Evolutionary conservation across 1,284 basidiomycete genomes (phyloP).

Genomic region (Dichomitus squalens): DNA sequence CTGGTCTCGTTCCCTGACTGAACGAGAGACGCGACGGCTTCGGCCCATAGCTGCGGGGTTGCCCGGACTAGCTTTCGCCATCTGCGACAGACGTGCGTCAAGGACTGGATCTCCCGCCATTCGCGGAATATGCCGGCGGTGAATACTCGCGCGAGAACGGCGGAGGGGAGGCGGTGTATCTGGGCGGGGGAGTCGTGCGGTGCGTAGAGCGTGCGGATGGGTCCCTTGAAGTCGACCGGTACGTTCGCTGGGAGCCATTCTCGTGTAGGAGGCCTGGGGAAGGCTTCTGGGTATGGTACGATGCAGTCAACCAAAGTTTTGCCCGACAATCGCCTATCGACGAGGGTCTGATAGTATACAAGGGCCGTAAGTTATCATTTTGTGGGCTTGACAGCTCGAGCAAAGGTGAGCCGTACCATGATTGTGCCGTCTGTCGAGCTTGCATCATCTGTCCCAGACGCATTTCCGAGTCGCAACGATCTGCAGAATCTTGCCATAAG

Average conservation of each 20-base stretch:
- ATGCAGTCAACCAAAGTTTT: not conserved
- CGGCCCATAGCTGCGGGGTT: not conserved
- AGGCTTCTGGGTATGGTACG: not conserved
- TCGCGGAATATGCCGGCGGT: not conserved
- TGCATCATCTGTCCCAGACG: no score
- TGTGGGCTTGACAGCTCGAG: not conserved
- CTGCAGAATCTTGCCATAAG: no score
- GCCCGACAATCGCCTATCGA: not conserved
- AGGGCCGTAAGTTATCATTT: not conserved
- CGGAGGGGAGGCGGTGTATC: not conserved
- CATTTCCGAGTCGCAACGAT: no score
- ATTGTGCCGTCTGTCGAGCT: not conserved
- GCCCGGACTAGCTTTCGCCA: not conserved
- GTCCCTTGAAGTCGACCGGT: not conserved
- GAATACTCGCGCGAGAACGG: not conserved
- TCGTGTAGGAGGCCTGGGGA: not conserved
- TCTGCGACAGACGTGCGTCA: not conserved
- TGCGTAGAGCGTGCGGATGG: not conserved
- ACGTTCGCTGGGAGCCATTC: not conserved
- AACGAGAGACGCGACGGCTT: not conserved
- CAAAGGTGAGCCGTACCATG: not conserved
- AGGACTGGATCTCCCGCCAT: not conserved
- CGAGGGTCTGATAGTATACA: not conserved
- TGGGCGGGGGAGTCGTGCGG: not conserved
- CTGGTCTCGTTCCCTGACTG: not conserved